phyloP scores from a whole-genome alignment of 2,329 filamentous ascomycete genomes.

The Neoarthrinium moseri region DNA sequence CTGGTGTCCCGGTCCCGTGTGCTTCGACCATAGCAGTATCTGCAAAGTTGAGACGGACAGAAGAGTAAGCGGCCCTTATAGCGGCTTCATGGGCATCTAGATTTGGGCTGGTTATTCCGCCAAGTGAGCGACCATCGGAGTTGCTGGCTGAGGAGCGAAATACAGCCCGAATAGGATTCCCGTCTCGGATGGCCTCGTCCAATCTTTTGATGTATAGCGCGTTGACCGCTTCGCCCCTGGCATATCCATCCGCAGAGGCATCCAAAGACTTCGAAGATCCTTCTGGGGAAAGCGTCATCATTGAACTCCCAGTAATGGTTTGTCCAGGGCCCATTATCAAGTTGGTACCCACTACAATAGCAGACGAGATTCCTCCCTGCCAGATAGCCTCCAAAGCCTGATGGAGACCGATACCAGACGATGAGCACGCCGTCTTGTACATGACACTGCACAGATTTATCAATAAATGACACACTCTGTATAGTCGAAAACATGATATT shows the following conservation, averaged over 20 bases:
- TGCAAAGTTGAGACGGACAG: conserved; percentile 25
- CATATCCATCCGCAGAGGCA: conserved; percentile 40
- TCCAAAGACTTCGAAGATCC: conserved; percentile 30
- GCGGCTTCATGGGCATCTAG: conserved; percentile 31
- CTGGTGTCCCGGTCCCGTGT: conserved; percentile 23
- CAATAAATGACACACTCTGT: neutral
- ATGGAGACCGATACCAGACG: conserved; percentile 28
- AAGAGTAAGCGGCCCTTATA: conserved; percentile 31
- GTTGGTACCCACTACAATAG: conserved; percentile 28
- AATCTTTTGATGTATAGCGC: conserved; percentile 40
- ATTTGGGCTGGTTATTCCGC: conserved; percentile 46
- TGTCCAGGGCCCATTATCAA: conserved; percentile 25
- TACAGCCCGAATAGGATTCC: conserved; percentile 32
- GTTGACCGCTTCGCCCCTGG: conserved; percentile 39
- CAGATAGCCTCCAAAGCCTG: conserved; percentile 28
- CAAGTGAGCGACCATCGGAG: conserved; percentile 26
- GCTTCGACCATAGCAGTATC: conserved; percentile 23
- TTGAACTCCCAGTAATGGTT: conserved; percentile 8
- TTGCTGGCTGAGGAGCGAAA: conserved; percentile 19
- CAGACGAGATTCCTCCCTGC: conserved; percentile 23
- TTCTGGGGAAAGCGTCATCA: conserved; percentile 17
- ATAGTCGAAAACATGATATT: neutral
- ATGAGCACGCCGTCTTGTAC: conserved; percentile 33
- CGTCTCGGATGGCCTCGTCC: conserved; percentile 37
- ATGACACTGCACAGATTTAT: conserved; percentile 16